A percentile compares a stretch with the other conserved stretches of the same genome.
Evolutionary conservation across 2,329 filamentous ascomycete species (phyloP).

Genomic region (Sporothrix dimorphospora): DNA sequence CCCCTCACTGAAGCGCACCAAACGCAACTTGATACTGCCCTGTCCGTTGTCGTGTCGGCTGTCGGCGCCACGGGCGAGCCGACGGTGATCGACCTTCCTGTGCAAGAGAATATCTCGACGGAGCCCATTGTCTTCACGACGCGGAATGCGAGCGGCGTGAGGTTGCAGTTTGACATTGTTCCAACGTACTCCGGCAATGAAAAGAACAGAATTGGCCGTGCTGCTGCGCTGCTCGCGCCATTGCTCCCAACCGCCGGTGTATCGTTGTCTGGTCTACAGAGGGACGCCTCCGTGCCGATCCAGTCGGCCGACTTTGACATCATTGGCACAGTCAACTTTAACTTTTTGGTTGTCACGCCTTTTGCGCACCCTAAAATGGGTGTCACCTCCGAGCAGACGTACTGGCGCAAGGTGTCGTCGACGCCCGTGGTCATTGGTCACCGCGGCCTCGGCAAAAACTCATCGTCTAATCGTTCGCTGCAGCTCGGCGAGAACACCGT

Average conservation of each 20-base stretch:
- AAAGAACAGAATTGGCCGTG: slow-evolving; percentile 86
- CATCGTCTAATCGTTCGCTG: slow-evolving; percentile 77
- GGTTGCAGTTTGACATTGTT: slow-evolving; percentile 90
- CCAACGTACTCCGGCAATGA: slow-evolving; percentile 92
- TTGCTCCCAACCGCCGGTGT: slow-evolving; percentile 81
- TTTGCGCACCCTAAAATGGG: slow-evolving; percentile 94
- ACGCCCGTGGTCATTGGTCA: slow-evolving; percentile 76
- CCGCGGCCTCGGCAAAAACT: slow-evolving; percentile 86
- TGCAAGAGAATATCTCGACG: slow-evolving; percentile 91
- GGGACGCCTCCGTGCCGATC: slow-evolving; percentile 90
- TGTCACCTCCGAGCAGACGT: slow-evolving; percentile 86
- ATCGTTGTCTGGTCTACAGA: slow-evolving; percentile 88
- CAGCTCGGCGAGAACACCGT: slow-evolving; percentile 97
- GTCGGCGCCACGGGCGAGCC: slow-evolving; percentile 83
- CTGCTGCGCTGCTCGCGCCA: slow-evolving; percentile 82
- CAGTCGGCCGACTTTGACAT: slow-evolving; percentile 83
- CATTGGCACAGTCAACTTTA: slow-evolving; percentile 95
- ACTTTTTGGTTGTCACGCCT: slow-evolving; percentile 91
- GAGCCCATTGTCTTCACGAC: slow-evolving; percentile 92
- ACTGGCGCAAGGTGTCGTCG: slow-evolving; percentile 90
- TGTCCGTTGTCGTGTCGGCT: slow-evolving; percentile 89
- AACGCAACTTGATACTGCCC: slow-evolving; percentile 89
- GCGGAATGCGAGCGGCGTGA: slow-evolving; percentile 76
- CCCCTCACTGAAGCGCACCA: slow-evolving; percentile 85
- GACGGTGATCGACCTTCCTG: slow-evolving; percentile 86